Conservation (phyloP, 2,329 filamentous ascomycete species). For the Metarhizium sp. region DNA sequence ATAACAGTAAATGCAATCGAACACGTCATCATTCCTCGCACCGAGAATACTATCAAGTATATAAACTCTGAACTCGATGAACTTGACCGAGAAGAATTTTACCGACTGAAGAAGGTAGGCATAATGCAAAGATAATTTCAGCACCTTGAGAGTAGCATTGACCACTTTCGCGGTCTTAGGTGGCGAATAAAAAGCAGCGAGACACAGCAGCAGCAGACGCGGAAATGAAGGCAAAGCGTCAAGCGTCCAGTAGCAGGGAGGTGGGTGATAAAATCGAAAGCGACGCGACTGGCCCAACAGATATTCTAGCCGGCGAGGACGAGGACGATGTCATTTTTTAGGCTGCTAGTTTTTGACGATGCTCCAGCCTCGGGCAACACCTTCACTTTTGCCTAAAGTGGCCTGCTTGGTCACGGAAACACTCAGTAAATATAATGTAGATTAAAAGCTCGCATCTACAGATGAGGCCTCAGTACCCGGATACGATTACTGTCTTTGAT, state of each 20-base stretch:
- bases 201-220: constrained; percentile 64
- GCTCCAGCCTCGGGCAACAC: background rate
- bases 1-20: constrained; percentile 81
- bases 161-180: constrained; percentile 24
- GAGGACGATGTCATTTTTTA: constrained; percentile 84
- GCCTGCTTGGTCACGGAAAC: background rate
- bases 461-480: background rate
- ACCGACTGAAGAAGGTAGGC: constrained; percentile 75
- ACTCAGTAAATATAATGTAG: background rate
- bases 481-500: constrained; percentile 67
- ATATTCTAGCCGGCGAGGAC: constrained; percentile 66
- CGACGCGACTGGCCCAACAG: constrained; percentile 35
- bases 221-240: constrained; percentile 66
- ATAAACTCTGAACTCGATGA: constrained; percentile 99
- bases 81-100: constrained; percentile 95
- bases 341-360: background rate
- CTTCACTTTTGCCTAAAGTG: background rate
- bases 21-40: constrained; percentile 93
- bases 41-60: constrained; percentile 99
- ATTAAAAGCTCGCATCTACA: background rate
- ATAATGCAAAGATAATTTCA: background rate
- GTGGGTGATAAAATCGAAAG: constrained; percentile 26
- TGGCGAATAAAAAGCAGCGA: constrained; percentile 74
- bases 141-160: background rate
- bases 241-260: constrained; percentile 27